These are phyloP conservation scores for Chalciporus piperatoides DNA, from an alignment of 1,284 basidiomycete species.

Conservation along the genomic window DNA sequence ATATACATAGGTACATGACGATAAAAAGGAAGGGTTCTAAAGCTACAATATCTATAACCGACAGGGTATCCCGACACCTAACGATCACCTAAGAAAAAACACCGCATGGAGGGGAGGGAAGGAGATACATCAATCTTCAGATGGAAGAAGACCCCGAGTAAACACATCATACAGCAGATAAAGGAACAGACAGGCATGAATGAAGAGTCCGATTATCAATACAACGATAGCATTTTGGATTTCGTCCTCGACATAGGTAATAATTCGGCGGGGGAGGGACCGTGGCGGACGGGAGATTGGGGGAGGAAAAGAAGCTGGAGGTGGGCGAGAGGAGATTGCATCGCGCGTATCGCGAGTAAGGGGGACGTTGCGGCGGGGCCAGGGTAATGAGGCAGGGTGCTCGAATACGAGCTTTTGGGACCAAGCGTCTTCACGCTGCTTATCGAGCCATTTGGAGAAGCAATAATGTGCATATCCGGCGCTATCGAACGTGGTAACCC, in stretches of 20 bases:
- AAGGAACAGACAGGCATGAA: slow-evolving; percentile 29
- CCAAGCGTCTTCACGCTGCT: slow-evolving; percentile 22
- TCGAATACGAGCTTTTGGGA: slow-evolving; percentile 23
- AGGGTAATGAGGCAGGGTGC: slow-evolving; percentile 16
- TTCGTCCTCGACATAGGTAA: slow-evolving; percentile 26
- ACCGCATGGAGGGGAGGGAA: neutral
- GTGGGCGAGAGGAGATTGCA: neutral
- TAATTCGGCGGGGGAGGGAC: slow-evolving; percentile 16
- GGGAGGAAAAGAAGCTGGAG: neutral
- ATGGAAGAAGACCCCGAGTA: slow-evolving; percentile 24
- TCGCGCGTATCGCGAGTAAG: slow-evolving; percentile 2
- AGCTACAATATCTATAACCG: slow-evolving; percentile 4
- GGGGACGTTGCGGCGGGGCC: slow-evolving; percentile 19
- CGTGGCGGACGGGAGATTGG: slow-evolving; percentile 3
- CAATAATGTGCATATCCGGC: slow-evolving; percentile 29
- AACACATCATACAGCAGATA: slow-evolving; percentile 33
- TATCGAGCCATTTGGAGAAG: slow-evolving; percentile 29
- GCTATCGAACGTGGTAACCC: slow-evolving; percentile 28
- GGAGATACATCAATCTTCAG: slow-evolving; percentile 20
- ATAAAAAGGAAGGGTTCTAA: neutral
- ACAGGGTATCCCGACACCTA: slow-evolving; percentile 17
- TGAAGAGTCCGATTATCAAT: slow-evolving; percentile 25
- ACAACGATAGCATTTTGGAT: slow-evolving; percentile 28
- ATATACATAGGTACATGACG: neutral
- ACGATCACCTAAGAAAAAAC: neutral